Evolutionary conservation across 2,329 filamentous ascomycete genomes (phyloP), one percentile per base, ranked within the genome.

Genomic region (Arthrobotrys sphaeroides): DNA sequence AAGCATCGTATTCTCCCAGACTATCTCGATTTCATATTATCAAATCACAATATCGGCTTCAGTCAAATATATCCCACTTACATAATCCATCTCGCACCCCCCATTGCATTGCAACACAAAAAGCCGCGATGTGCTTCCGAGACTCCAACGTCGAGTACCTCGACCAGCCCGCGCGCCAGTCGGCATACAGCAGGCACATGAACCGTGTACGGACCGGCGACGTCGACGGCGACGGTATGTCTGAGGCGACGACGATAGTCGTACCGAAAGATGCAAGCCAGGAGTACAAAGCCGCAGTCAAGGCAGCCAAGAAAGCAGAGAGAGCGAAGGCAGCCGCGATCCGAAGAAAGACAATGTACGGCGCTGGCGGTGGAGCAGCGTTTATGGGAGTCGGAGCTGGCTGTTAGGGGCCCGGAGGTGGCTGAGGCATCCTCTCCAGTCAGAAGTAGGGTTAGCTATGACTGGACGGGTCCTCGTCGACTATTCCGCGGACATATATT

Each of bases 101-200:
- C n/a, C n/a, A n/a, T n/a, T n/a, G 26, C 57, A 47, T 22, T 20
- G 22, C 38, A 47, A 9, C 16, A 13, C 18, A 38, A 49, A 38
- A 10, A 26, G 5, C 2, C 16, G 5, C 6, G 6, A 67, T 67
- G 64, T 67, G 64, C 38, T 67, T 67, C 49, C 38, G 20, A 38
- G 40, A 59, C 61, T 16, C 5, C 26, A 59, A 49, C n/a, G 51
- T 57, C 51, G 49, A 67, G 18, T 67, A 67, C 22, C 51, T 67
- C n/a, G 64, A 67, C 28, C 49, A 33, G 13, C 45, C 22, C 3
- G 49, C 64, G 36, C 38, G 64, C 26, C 10, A 47, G 38, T 26
- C 51, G 18, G 28, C 64, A 9, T 28, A 4, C 31, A 40, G 26
- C n/a, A n/a, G n/a, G n/a, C n/a, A 12, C 3, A 7, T 10, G 16